phyloP scores from a whole-genome alignment of 2,329 filamentous ascomycete genomes.

The Pseudodiploospora longispora region DNA sequence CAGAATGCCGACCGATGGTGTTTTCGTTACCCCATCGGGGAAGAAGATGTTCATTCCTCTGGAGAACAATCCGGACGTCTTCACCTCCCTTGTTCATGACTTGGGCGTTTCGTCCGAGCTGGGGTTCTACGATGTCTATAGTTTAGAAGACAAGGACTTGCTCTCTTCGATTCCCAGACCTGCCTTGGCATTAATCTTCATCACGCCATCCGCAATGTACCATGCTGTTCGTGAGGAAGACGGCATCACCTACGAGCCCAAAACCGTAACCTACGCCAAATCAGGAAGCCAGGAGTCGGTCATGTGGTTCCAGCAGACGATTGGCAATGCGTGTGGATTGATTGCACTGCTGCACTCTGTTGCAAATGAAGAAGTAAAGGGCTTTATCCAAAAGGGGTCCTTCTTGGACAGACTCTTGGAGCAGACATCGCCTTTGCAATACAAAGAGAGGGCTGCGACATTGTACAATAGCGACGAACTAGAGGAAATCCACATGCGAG shows the following conservation, averaged over 20 bases:
- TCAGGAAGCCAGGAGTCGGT: conserved; percentile 49
- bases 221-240: conserved; percentile 31
- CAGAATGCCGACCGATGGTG: conserved; percentile 22
- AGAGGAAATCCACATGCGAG: conserved; percentile 64
- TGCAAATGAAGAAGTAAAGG: conserved; percentile 56
- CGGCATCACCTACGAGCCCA: conserved; percentile 13
- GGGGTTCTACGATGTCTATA: conserved; percentile 75
- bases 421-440: conserved; percentile 53
- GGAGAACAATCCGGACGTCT: conserved; percentile 66
- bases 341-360: conserved; percentile 69
- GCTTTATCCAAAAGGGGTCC: conserved; percentile 44
- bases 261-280: conserved; percentile 23
- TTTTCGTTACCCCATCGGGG: conserved; percentile 19
- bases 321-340: conserved; percentile 72
- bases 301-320: conserved; percentile 80
- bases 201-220: conserved; percentile 55
- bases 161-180: conserved; percentile 65
- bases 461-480: conserved; percentile 63
- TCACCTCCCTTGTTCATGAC: conserved; percentile 62
- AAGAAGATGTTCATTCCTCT: conserved; percentile 32
- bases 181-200: conserved; percentile 68
- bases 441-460: conserved; percentile 54
- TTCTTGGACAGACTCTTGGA: conserved; percentile 51
- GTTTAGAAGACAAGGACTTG: conserved; percentile 68
- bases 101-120: conserved; percentile 62